Percentiles rank a stretch among this genome's conserved stretches.
Evolutionary conservation across 768 basidiomycete genomes (phyloP).

Genomic region (Suillus clintonianus): DNA sequence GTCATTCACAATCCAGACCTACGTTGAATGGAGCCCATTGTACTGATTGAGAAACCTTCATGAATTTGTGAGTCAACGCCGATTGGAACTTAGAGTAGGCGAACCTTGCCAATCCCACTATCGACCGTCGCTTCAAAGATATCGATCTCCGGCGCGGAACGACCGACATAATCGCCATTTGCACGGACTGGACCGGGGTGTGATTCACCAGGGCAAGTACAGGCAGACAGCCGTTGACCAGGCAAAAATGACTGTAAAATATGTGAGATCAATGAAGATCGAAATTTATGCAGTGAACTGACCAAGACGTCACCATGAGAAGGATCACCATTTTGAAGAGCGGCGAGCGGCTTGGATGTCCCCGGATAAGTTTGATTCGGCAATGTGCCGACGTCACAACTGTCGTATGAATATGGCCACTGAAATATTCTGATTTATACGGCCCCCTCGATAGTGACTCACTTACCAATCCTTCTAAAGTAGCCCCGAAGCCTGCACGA

Average conservation of each 20-base stretch:
- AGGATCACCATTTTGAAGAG: conserved; percentile 42
- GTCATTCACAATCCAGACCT: conserved; percentile 7
- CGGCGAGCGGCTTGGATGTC: conserved; percentile 44
- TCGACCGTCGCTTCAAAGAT: conserved; percentile 52
- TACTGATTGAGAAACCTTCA: conserved; percentile 53
- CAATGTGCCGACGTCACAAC: conserved; percentile 79
- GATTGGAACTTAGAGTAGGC: conserved; percentile 8
- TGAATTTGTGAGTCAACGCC: conserved; percentile 10
- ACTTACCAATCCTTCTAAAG: conserved; percentile 63
- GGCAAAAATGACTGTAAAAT: conserved; percentile 44
- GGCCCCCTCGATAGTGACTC: conserved; percentile 19
- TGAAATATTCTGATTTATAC: conserved; percentile 15
- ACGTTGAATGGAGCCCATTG: conserved; percentile 46
- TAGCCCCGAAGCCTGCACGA: conserved; percentile 57
- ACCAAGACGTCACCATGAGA: conserved; percentile 27
- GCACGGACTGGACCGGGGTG: conserved; percentile 56
- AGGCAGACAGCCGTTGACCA: conserved; percentile 58
- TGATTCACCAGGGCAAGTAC: conserved; percentile 58
- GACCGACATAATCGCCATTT: conserved; percentile 52
- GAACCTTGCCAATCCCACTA: conserved; percentile 34
- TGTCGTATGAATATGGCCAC: conserved; percentile 59
- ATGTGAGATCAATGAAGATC: conserved; percentile 6
- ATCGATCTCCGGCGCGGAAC: conserved; percentile 63
- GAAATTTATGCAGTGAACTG: conserved; percentile 1
- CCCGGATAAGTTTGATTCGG: conserved; percentile 68